Conservation (phyloP, 805 yeast species). For the Ogataea allantospora region DNA sequence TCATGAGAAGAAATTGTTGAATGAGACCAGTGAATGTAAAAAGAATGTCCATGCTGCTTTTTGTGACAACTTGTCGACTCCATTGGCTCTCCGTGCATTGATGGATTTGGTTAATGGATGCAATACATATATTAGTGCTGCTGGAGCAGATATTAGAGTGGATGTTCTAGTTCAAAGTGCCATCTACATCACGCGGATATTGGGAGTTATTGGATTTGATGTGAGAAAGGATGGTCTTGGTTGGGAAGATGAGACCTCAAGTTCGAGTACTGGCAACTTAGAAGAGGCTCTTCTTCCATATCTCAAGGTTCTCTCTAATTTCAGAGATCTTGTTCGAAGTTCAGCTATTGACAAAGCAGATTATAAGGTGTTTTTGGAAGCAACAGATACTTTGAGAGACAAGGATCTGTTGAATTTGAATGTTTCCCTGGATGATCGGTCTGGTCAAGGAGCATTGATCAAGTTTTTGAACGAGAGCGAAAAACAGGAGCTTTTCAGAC, state of each 20-base stretch:
- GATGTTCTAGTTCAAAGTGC: constrained; percentile 68
- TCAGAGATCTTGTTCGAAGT: constrained; percentile 79
- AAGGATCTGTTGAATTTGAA: constrained; percentile 70
- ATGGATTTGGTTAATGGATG: constrained; percentile 66
- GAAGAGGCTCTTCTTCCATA: constrained; percentile 82
- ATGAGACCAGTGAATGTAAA: constrained; percentile 48
- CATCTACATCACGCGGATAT: constrained; percentile 66
- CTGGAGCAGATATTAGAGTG: constrained; percentile 51
- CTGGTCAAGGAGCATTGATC: constrained; percentile 74
- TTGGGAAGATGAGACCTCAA: constrained; percentile 56
- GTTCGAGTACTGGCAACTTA: constrained; percentile 22
- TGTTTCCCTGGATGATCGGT: constrained; percentile 85
- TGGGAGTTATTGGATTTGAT: constrained; percentile 74
- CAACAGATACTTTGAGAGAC: constrained; percentile 74
- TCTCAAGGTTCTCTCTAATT: constrained; percentile 69
- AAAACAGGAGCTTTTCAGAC: constrained; percentile 57
- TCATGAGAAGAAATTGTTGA: constrained; percentile 51
- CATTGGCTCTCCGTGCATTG: constrained; percentile 64
- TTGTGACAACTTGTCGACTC: constrained; percentile 85
- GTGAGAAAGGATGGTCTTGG: constrained; percentile 71
- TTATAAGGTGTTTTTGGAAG: constrained; percentile 53
- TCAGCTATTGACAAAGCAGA: constrained; percentile 64
- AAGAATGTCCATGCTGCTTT: constrained; percentile 68
- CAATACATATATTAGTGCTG: constrained; percentile 68
- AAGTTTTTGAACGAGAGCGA: constrained; percentile 76